Evolutionary conservation across 352 stramenopile genomes (phyloP).

Genomic region (Phytophthora cactorum): DNA sequence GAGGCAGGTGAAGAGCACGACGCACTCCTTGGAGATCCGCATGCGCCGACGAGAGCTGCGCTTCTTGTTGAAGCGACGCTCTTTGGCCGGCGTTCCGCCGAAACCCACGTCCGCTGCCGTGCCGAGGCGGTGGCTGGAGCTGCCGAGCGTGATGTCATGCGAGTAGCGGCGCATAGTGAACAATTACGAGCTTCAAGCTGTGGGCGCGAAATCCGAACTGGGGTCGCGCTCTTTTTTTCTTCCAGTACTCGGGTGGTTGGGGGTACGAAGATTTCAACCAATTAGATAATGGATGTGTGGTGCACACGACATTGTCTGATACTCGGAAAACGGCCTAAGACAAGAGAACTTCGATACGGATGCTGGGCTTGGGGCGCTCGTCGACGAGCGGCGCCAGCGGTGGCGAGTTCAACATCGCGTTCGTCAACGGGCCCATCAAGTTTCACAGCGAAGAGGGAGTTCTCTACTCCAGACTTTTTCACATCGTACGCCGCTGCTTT

Average conservation of each 20-base stretch:
- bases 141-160: constrained; percentile 27
- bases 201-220: constrained; percentile 42
- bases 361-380: constrained; percentile 39
- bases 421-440: constrained; percentile 86
- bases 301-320: constrained; percentile 6
- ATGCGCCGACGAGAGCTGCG: constrained; percentile 42
- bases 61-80: constrained; percentile 39
- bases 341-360: constrained; percentile 14
- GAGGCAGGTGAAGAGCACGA: neutral
- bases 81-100: constrained; percentile 11
- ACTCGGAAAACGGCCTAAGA: constrained; percentile 17
- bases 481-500: constrained; percentile 62
- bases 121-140: constrained; percentile 25
- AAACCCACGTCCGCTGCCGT: constrained; percentile 20
- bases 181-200: constrained; percentile 13
- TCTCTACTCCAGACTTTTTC: constrained; percentile 82
- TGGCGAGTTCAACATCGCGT: constrained; percentile 81
- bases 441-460: constrained; percentile 84
- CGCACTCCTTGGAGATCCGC: constrained; percentile 77
- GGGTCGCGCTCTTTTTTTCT: constrained; percentile 22
- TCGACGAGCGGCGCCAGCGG: constrained; percentile 33
- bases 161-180: constrained; percentile 28
- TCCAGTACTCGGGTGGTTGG: neutral
- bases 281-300: constrained; percentile 1
- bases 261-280: constrained; percentile 11